Evolutionary conservation across 257 asterid genomes (phyloP).

Genomic region (Nicotiana attenuata): DNA sequence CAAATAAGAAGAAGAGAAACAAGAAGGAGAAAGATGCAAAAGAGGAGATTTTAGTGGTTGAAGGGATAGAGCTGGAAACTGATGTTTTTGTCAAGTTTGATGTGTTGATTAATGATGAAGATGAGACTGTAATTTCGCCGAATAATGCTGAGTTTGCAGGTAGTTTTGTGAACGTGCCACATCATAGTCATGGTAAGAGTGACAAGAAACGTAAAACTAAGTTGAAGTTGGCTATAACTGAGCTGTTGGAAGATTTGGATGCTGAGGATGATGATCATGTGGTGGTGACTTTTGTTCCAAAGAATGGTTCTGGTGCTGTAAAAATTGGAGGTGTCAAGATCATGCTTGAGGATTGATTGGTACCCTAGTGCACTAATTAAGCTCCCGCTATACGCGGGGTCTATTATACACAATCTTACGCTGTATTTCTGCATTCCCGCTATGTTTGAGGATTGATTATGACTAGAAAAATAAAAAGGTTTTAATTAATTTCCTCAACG

Average conservation of each 20-base stretch:
- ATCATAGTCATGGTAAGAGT: constrained; percentile 40
- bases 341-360: constrained; percentile 18
- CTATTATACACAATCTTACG: no score
- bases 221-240: constrained; percentile 44
- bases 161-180: constrained; percentile 67
- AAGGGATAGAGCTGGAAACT: constrained; percentile 47
- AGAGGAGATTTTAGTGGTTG: constrained; percentile 43
- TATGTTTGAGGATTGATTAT: constrained; percentile 20
- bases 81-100: constrained; percentile 56
- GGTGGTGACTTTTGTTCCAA: constrained; percentile 65
- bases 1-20: constrained; percentile 47
- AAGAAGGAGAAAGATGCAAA: constrained; percentile 43
- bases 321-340: constrained; percentile 55
- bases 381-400: no score
- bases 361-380: no score
- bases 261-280: constrained; percentile 55
- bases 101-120: constrained; percentile 59
- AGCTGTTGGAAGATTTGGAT: constrained; percentile 58
- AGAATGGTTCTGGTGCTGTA: constrained; percentile 36
- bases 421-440: no score
- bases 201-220: constrained; percentile 42
- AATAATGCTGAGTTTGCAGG: constrained; percentile 61
- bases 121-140: constrained; percentile 27
- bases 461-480: no score
- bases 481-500: not conserved